Percentiles rank a stretch among this genome's conserved stretches.
phyloP scores from a whole-genome alignment of 2,329 filamentous ascomycete genomes.

The Beauveria brongniartii region DNA sequence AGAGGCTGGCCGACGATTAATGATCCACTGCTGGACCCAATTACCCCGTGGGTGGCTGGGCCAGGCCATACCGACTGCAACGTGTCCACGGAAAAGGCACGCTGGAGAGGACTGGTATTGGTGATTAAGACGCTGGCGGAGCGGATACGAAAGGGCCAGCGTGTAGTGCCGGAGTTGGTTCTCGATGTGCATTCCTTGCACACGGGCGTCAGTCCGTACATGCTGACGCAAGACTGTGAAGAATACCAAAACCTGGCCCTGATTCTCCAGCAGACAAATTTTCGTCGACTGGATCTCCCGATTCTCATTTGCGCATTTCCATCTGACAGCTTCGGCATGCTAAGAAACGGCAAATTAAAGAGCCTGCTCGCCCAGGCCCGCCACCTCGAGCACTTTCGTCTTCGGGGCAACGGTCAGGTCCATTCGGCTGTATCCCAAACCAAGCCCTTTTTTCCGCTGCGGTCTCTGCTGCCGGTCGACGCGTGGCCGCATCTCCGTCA shows the following conservation, averaged over 20 bases:
- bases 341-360: constrained; percentile 9
- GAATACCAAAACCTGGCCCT: constrained; percentile 20
- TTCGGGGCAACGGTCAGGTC: constrained; percentile 12
- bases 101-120: constrained; percentile 25
- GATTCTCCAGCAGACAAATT: neutral
- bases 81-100: neutral
- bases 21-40: too few species aligned
- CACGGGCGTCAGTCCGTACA: constrained; percentile 24
- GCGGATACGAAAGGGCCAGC: constrained; percentile 12
- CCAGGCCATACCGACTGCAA: neutral
- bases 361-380: constrained; percentile 12
- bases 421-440: neutral
- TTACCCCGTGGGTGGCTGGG: neutral
- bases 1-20: neutral
- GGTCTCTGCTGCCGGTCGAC: constrained; percentile 22
- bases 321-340: neutral
- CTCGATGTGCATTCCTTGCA: constrained; percentile 23
- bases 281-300: neutral
- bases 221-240: constrained; percentile 20
- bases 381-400: constrained; percentile 18
- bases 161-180: constrained; percentile 26
- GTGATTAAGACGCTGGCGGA: constrained; percentile 20
- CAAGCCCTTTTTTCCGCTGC: constrained; percentile 16
- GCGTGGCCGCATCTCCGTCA: constrained; percentile 22
- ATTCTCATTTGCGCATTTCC: neutral